Evolutionary conservation across 2,329 filamentous ascomycete species (phyloP).

Genomic region (Calonectria pseudoreteaudii): DNA sequence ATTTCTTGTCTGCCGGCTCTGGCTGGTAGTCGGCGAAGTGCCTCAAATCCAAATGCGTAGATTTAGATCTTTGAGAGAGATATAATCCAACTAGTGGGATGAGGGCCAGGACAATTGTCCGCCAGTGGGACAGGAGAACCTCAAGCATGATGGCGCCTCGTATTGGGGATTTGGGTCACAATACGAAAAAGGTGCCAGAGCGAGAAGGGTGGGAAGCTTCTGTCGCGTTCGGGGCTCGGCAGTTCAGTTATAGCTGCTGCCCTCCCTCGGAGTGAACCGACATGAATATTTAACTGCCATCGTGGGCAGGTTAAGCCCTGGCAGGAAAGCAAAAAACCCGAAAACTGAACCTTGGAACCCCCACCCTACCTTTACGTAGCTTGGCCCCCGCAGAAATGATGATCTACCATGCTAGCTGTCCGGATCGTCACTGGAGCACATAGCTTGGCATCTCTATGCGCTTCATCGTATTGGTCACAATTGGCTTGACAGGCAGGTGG

Average conservation of each 20-base stretch:
- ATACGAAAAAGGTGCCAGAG: not conserved
- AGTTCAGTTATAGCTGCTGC: not conserved
- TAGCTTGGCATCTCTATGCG: not conserved
- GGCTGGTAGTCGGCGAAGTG: not conserved
- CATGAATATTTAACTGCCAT: not conserved
- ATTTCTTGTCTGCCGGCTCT: not conserved
- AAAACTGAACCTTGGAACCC: not conserved
- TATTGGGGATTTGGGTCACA: not conserved
- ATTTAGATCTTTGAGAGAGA: not conserved
- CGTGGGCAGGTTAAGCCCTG: conserved; percentile 4
- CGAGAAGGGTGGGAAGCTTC: not conserved
- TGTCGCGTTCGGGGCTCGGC: not conserved
- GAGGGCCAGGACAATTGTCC: not conserved
- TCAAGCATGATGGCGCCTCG: not conserved
- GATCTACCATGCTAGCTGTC: not conserved
- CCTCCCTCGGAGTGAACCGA: not conserved
- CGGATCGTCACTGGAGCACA: not conserved
- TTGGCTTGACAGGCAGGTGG: no score
- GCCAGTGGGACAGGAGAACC: not conserved
- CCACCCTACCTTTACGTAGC: not conserved
- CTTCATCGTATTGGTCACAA: not conserved
- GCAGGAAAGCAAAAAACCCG: not conserved
- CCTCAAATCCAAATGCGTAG: not conserved
- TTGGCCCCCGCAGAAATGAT: not conserved
- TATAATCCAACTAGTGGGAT: not conserved